A percentile compares a stretch with the other conserved stretches of the same genome.
Conservation (phyloP, 2,329 filamentous ascomycete species). For the Trichoderma atrobrunneum region DNA sequence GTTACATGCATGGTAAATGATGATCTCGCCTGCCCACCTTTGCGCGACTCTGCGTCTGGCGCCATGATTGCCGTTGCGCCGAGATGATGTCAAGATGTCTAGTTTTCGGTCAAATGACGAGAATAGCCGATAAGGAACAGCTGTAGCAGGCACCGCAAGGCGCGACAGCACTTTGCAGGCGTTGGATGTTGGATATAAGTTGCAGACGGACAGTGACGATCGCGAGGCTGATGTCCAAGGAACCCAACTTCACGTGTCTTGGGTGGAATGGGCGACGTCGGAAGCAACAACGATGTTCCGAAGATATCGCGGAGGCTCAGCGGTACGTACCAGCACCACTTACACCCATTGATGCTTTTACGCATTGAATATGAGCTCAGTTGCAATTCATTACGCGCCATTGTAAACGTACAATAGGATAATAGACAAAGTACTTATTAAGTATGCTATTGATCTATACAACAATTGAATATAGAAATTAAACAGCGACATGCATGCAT, state of each 20-base stretch:
- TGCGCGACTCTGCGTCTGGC: constrained; percentile 27
- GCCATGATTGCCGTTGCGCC: constrained; percentile 21
- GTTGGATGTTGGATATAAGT: background rate
- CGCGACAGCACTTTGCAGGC: background rate
- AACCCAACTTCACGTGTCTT: constrained; percentile 16
- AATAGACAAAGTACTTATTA: background rate
- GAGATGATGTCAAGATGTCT: background rate
- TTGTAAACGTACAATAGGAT: background rate
- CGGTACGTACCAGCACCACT: background rate
- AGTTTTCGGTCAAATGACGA: background rate
- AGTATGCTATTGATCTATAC: background rate
- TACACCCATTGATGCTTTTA: background rate
- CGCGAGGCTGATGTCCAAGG: constrained; percentile 18
- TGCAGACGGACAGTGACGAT: background rate
- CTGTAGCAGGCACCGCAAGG: background rate
- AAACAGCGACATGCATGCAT: background rate
- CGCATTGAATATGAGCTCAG: background rate
- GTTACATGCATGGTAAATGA: background rate
- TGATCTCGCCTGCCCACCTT: constrained; percentile 27
- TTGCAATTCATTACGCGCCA: background rate
- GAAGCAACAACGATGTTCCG: constrained; percentile 18
- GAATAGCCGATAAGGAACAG: too few species aligned
- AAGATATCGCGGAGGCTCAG: background rate
- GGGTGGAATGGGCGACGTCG: background rate
- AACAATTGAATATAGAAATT: background rate